phyloP scores from a whole-genome alignment of 1,139 yeast genomes.

The Schwanniomyces etchellsii region DNA sequence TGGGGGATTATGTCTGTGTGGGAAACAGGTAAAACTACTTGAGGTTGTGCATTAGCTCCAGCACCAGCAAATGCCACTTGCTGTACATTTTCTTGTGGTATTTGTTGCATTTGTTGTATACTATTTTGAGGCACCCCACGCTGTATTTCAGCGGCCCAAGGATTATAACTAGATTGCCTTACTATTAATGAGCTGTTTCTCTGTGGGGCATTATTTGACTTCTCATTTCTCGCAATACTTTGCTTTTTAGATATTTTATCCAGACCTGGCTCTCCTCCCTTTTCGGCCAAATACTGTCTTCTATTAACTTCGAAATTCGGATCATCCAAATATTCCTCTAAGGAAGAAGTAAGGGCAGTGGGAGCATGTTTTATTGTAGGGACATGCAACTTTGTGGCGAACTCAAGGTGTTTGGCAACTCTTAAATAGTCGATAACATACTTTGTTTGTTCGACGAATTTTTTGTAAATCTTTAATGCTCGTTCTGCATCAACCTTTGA shows the following conservation, averaged over 20 bases:
- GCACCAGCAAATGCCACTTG: slow-evolving; percentile 20
- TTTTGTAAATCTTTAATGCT: slow-evolving; percentile 76
- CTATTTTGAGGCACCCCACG: too few species aligned
- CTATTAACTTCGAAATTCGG: slow-evolving; percentile 81
- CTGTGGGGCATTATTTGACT: slow-evolving; percentile 5
- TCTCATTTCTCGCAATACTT: not conserved
- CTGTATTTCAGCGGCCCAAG: slow-evolving; percentile 28
- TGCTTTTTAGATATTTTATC: slow-evolving; percentile 9
- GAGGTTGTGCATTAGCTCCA: slow-evolving; percentile 43
- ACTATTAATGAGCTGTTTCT: slow-evolving; percentile 29
- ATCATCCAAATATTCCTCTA: slow-evolving; percentile 84
- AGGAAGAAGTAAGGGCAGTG: slow-evolving; percentile 78
- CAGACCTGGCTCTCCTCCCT: too few species aligned
- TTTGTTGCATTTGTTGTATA: slow-evolving; percentile 13
- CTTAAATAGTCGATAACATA: slow-evolving; percentile 84
- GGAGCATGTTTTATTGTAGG: slow-evolving; percentile 98
- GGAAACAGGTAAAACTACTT: too few species aligned
- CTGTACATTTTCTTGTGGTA: slow-evolving; percentile 6
- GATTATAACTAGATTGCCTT: slow-evolving; percentile 40
- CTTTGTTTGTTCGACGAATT: slow-evolving; percentile 80
- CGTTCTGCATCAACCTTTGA: slow-evolving; percentile 80
- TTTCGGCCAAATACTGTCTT: slow-evolving; percentile 69
- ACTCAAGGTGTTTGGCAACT: slow-evolving; percentile 83
- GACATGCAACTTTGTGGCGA: slow-evolving; percentile 81
- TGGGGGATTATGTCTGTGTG: too few species aligned